Base-by-base conservation (phyloP, 2,329 filamentous ascomycete species). In the Aureobasidium sp. region DNA sequence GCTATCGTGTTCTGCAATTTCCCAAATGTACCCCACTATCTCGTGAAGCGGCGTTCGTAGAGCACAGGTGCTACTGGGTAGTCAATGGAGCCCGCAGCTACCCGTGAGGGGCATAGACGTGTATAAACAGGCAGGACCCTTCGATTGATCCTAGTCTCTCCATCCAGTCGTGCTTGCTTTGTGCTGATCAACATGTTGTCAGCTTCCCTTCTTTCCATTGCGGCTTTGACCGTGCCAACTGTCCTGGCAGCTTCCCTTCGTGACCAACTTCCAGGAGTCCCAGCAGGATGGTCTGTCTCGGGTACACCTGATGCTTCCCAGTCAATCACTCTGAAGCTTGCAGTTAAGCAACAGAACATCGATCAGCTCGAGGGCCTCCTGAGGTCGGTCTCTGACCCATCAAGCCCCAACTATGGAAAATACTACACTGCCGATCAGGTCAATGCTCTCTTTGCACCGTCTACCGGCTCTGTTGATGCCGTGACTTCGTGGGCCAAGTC, bases 341-440 rank as follows among this genome's bases (percentile, higher is more conserved):
- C 54, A 12, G 54, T 58, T 31, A 58, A 64, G 42, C 19, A 58
- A 19, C 42, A 48, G 33, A 60, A 60, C 35, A 52, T 60, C 17
- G 57, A 60, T 22, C 52, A 48, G 53, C 60, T 39, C 24, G 58
- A 44, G 44, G 45, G 40, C 6, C 50, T 60, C 47, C 29, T 58
- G 58, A 61, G 11, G 50, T 39, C 47, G 45, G 77, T 88, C 33
- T 86, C 86, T 0, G 84, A 82, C 0, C 86, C 86, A 0, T 77
- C 76, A 31, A 79, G 85, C 66, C 72, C 77, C 1, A 76, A 74
- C 22, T 89, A 89, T 69, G 85, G 86, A 39, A 75, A 80, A 66
- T 83, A 88, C 67, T 73, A 89, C 72, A 83, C 80, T 62, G 80
- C 81, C n/a, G 78, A 85, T 37, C 79, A 87, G 67, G 71, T 88